A percentile compares a stretch with the other conserved stretches of the same genome.
Evolutionary conservation across 78 protist species (phyloP).

Genomic region (Tieghemostelium lacteum): DNA sequence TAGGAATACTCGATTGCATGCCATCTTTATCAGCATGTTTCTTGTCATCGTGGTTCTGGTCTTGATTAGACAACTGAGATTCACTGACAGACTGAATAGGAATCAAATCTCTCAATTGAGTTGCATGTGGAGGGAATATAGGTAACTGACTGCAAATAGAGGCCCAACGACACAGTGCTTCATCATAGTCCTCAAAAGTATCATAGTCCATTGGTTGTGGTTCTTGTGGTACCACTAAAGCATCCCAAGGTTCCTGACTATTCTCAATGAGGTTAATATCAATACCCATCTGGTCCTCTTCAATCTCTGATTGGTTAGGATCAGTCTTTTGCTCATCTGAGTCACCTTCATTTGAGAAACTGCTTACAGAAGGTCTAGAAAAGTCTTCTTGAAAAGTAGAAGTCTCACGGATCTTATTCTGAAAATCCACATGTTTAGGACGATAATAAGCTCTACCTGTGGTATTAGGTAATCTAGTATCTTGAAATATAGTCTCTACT

Average conservation of each 20-base stretch:
- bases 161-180: constrained; percentile 61
- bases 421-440: constrained; percentile 25
- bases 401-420: constrained; percentile 6
- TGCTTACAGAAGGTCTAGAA: constrained; percentile 51
- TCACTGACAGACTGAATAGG: constrained; percentile 66
- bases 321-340: constrained; percentile 15
- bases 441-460: constrained; percentile 57
- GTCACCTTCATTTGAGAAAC: constrained; percentile 50
- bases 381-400: constrained; percentile 45
- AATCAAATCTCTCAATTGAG: constrained; percentile 54
- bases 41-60: background rate
- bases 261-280: background rate
- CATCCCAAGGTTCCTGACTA: constrained; percentile 56
- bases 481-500: constrained; percentile 29
- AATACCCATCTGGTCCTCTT: constrained; percentile 17
- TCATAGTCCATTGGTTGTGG: constrained; percentile 74
- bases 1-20: background rate
- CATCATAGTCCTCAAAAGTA: constrained; percentile 70
- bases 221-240: constrained; percentile 42
- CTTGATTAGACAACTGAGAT: background rate
- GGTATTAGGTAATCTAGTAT: constrained; percentile 16
- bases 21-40: background rate
- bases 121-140: constrained; percentile 59
- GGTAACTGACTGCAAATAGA: constrained; percentile 11
- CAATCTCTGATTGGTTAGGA: constrained; percentile 23